phyloP scores from a whole-genome alignment of 2,329 filamentous ascomycete genomes.

The Ascochyta fabae region DNA sequence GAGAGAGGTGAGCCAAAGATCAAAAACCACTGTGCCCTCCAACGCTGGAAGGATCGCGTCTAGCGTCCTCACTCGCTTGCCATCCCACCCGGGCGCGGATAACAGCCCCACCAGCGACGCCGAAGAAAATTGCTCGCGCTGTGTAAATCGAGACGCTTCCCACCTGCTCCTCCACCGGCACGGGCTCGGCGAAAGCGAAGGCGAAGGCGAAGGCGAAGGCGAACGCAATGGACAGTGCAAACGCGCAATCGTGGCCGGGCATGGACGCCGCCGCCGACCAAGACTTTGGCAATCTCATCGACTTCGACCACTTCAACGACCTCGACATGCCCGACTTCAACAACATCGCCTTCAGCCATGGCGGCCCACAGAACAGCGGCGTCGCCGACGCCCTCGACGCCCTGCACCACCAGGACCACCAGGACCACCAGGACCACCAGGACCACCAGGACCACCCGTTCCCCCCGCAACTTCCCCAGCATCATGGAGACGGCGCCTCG shows the following conservation, averaged over 20 bases:
- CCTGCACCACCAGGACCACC: conserved; percentile 42
- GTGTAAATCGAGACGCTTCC: conserved; percentile 16
- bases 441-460: conserved; percentile 43
- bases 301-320: conserved; percentile 44
- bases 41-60: conserved; percentile 6
- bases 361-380: conserved; percentile 25
- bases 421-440: conserved; percentile 37
- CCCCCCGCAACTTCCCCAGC: conserved; percentile 34
- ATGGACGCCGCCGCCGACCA: conserved; percentile 51
- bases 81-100: conserved; percentile 10
- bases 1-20: neutral
- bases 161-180: conserved; percentile 22
- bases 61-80: conserved; percentile 17
- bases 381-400: conserved; percentile 43
- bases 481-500: conserved; percentile 30
- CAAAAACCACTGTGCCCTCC: neutral
- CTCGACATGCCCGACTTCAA: conserved; percentile 38
- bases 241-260: conserved; percentile 48
- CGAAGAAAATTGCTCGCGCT: conserved; percentile 18
- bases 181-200: conserved; percentile 12
- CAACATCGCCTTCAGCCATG: conserved; percentile 35
- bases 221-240: conserved; percentile 43
- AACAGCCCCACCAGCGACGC: conserved; percentile 16
- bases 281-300: conserved; percentile 54
- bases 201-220: too few relatives aligned